Evolutionary conservation across 73 alveolate genomes (phyloP).

Genomic region (Paramecium bursaria): DNA sequence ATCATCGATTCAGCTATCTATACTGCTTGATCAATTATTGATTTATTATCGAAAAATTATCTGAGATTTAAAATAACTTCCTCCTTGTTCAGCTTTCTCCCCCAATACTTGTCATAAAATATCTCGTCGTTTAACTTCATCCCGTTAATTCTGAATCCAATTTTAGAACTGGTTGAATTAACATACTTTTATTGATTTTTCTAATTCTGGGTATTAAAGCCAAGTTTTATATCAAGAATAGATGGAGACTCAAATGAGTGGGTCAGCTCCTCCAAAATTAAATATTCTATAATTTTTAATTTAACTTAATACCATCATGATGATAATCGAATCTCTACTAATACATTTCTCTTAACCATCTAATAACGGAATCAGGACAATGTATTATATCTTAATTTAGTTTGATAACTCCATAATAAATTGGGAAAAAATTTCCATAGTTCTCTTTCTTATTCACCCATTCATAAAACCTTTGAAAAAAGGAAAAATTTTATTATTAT

Average conservation of each 20-base stretch:
- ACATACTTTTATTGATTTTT: not conserved
- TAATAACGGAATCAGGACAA: not conserved
- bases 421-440: not conserved
- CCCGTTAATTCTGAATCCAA: slow-evolving; percentile 13
- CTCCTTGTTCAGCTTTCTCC: not conserved
- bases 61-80: not conserved
- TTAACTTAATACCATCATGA: not conserved
- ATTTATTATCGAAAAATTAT: not conserved
- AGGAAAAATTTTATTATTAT: not conserved
- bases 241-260: not conserved
- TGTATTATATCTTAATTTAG: not conserved
- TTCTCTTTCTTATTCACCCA: slow-evolving; percentile 20
- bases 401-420: not conserved
- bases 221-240: slow-evolving; percentile 25
- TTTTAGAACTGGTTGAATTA: slow-evolving; percentile 40
- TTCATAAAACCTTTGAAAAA: slow-evolving; percentile 58
- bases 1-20: slow-evolving; percentile 1
- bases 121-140: slow-evolving; percentile 22
- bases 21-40: not conserved
- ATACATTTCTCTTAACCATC: slow-evolving; percentile 9
- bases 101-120: slow-evolving; percentile 44
- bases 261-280: slow-evolving; percentile 5
- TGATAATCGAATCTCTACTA: slow-evolving; percentile 14
- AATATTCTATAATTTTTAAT: not conserved
- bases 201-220: not conserved